A percentile compares a stretch with the other conserved stretches of the same genome.
phyloP scores from a whole-genome alignment of 176 grass and related monocot species.

The Pontederia paniculata region DNA sequence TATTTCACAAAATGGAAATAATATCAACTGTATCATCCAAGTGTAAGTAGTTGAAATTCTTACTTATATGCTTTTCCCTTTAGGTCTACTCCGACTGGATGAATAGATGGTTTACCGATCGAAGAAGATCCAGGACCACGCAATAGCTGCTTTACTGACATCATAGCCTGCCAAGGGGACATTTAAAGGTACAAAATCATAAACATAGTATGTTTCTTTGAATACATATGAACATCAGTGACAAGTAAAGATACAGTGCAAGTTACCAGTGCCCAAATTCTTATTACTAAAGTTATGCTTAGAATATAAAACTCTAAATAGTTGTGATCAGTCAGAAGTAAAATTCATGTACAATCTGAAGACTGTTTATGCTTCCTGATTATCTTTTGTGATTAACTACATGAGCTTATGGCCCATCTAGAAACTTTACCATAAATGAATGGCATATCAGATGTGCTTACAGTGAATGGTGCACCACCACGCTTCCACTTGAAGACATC shows the following conservation, averaged over 20 bases:
- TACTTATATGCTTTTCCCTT: constrained; percentile 44
- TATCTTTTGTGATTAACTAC: too few relatives aligned
- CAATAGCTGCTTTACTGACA: constrained; percentile 48
- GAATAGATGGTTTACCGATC: constrained; percentile 51
- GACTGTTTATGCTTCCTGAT: too few relatives aligned
- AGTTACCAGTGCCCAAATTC: too few relatives aligned
- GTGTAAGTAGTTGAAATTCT: neutral
- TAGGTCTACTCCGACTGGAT: constrained; percentile 56
- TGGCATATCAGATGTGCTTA: constrained; percentile 18
- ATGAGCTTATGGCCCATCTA: too few relatives aligned
- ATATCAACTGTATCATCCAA: neutral
- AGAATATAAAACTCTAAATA: too few relatives aligned
- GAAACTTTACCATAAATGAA: neutral
- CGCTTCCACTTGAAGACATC: constrained; percentile 46
- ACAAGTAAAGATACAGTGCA: neutral
- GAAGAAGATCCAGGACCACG: constrained; percentile 51
- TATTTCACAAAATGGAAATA: neutral
- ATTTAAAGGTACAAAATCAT: neutral
- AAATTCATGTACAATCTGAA: too few relatives aligned
- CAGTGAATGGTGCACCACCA: constrained; percentile 43
- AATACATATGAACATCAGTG: neutral
- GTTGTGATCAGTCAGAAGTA: too few relatives aligned
- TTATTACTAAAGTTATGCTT: too few relatives aligned
- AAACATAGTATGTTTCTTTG: neutral
- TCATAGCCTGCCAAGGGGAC: constrained; percentile 33